Base-by-base conservation (phyloP, 768 basidiomycete species). In the Pleurotus giganteus region DNA sequence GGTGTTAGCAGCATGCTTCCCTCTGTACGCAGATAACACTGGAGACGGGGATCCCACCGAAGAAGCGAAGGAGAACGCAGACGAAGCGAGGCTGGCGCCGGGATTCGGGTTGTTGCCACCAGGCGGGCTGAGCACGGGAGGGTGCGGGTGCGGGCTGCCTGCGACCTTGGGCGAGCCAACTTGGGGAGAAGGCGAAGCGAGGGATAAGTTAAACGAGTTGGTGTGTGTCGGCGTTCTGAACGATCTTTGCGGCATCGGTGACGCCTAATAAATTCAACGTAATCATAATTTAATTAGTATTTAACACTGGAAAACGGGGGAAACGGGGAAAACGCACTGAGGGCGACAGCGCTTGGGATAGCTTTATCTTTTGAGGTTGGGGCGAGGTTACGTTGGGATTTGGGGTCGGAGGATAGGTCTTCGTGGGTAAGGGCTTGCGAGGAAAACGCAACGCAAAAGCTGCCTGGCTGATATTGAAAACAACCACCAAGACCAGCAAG, bases 11-110 rank as follows among this genome's bases (percentile, higher is more conserved):
- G 29, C 24, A 36, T 58, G 57, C n/a, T 58, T 58, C 15, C 46
- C 53, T 24, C 53, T 34, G 26, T 55, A 58, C 15, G 57, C 57
- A 4, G 57, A 58, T 21, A 58, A 36, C 4, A 58, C 42, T 27
- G 57, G 57, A 1, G 57, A 58, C n/a, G 57, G 57, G 1, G 57
- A 49, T 85, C 56, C 49, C 12, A 50, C 17, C 17, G 49, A 50
- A 15, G 49, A 50, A 9, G 27, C 29, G 36, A 50, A 50, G 0
- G 49, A 31, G 12, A 50, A 21, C 9, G 47, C 36, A 11, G 47
- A 50, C 4, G 47, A 32, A 5, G 29, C 34, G 17, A 32, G n/a
- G 21, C 34, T 50, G 8, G 27, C 34, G 32, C 24, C 21, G 4
- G 21, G 49, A 8, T 36, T 50, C n/a, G 27, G 19, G 43, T 17